phyloP scores from a whole-genome alignment of 805 yeast genomes.

The Pichia cabralensis region DNA sequence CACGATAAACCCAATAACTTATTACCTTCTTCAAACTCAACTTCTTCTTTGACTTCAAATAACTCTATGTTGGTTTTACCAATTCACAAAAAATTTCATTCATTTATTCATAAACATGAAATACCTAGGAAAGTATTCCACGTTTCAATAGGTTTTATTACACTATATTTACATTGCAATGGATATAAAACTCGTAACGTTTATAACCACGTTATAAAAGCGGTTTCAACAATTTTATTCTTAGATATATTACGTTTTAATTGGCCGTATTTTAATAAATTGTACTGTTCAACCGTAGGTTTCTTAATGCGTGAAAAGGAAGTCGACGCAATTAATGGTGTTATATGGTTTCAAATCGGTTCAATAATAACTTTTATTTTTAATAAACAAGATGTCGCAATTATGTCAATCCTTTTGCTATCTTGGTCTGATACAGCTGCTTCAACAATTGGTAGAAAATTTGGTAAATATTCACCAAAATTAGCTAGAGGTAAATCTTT shows the following conservation, averaged over 20 bases:
- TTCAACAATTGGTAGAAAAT: slow-evolving; percentile 81
- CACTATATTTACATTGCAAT: slow-evolving; percentile 59
- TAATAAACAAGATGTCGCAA: slow-evolving; percentile 71
- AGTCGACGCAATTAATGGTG: slow-evolving; percentile 67
- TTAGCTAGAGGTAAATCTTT: slow-evolving; percentile 67
- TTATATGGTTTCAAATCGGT: slow-evolving; percentile 79
- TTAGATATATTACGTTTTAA: slow-evolving; percentile 63
- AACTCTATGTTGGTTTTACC: too few species aligned
- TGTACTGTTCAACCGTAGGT: slow-evolving; percentile 62
- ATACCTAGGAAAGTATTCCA: slow-evolving; percentile 83
- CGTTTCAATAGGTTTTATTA: slow-evolving; percentile 77
- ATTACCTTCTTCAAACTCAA: neutral
- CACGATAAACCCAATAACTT: neutral
- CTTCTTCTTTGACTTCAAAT: neutral
- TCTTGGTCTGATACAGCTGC: slow-evolving; percentile 99
- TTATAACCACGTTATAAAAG: slow-evolving; percentile 46
- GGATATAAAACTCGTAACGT: slow-evolving; percentile 50
- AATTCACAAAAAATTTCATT: slow-evolving; percentile 22
- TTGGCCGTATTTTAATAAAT: slow-evolving; percentile 49
- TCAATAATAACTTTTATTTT: slow-evolving; percentile 56
- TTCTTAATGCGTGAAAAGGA: slow-evolving; percentile 81
- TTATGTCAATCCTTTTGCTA: slow-evolving; percentile 66
- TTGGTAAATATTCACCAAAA: slow-evolving; percentile 76
- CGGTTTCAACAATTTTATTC: slow-evolving; percentile 45
- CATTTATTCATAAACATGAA: slow-evolving; percentile 54